phyloP scores from a whole-genome alignment of 23 red algal species.

The Gracilaria caudata region DNA sequence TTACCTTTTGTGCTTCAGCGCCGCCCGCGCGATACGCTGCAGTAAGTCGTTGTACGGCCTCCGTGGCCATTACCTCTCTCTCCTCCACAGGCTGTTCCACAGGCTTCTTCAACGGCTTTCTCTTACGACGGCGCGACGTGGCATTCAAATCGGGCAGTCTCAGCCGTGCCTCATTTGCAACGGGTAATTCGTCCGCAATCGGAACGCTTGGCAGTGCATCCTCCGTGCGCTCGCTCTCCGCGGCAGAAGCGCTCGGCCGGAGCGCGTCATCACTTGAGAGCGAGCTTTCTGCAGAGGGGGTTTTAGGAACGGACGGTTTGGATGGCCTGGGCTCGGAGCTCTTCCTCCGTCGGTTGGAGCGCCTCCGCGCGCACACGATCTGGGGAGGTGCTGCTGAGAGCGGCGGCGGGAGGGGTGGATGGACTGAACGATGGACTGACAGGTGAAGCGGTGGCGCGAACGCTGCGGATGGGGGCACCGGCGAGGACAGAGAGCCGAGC shows the following conservation, averaged over 20 bases:
- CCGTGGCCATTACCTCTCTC: not conserved
- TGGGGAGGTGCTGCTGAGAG: not conserved
- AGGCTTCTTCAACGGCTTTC: constrained; percentile 27
- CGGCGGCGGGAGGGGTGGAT: not conserved
- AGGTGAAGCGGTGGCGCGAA: not conserved
- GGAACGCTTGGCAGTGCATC: not conserved
- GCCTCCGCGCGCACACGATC: constrained; percentile 8
- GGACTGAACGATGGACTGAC: not conserved
- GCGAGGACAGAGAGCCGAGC: not conserved
- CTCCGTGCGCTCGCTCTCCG: not conserved
- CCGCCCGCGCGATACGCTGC: constrained; percentile 33
- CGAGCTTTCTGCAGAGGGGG: not conserved
- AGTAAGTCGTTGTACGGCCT: constrained; percentile 33
- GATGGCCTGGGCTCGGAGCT: too few relatives aligned
- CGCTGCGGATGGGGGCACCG: not conserved
- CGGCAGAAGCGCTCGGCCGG: not conserved
- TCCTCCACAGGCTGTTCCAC: not conserved
- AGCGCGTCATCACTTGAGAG: not conserved
- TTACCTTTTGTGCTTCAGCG: constrained; percentile 24
- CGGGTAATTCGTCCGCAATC: not conserved
- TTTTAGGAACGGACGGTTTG: not conserved
- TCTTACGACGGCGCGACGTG: constrained; percentile 1
- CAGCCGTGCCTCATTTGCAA: constrained; percentile 6
- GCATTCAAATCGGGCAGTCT: constrained; percentile 17
- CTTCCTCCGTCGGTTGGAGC: constrained; percentile 15